A percentile compares a stretch with the other conserved stretches of the same genome.
Evolutionary conservation across 2,329 filamentous ascomycete genomes (phyloP).

Genomic region (Venturiaceae sp.): DNA sequence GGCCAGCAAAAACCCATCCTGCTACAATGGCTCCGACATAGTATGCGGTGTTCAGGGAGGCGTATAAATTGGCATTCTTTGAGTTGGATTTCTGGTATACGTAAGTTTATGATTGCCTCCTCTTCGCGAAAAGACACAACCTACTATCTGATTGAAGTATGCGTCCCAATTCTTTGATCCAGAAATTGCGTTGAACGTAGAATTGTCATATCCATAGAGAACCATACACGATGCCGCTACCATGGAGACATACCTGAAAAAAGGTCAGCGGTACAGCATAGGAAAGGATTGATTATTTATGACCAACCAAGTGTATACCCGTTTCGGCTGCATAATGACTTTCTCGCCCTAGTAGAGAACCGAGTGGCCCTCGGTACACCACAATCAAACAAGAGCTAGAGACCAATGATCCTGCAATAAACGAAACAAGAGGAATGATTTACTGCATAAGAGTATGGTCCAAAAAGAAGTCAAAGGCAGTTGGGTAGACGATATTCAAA

Average conservation of each 20-base stretch:
- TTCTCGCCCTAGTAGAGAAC: neutral
- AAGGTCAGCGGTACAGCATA: neutral
- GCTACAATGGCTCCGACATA: slow-evolving; percentile 61
- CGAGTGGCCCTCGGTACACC: neutral
- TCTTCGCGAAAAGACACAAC: neutral
- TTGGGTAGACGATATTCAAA: neutral
- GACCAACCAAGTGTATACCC: neutral
- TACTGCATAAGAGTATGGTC: neutral
- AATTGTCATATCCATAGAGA: slow-evolving; percentile 65
- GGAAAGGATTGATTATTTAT: neutral
- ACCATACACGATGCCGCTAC: slow-evolving; percentile 67
- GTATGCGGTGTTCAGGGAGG: slow-evolving; percentile 57
- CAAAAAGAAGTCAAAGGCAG: neutral
- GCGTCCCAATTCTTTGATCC: slow-evolving; percentile 56
- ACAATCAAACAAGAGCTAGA: no score
- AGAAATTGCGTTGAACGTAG: slow-evolving; percentile 64
- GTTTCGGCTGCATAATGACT: neutral
- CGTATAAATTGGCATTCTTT: slow-evolving; percentile 25
- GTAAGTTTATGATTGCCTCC: neutral
- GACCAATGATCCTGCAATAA: no score
- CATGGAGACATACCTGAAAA: slow-evolving; percentile 54
- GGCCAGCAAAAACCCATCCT: slow-evolving; percentile 60
- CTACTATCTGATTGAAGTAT: slow-evolving; percentile 46
- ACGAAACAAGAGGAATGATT: neutral
- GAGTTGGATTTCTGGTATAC: slow-evolving; percentile 23